Evolutionary conservation across 371 early-diverging fungal genomes (phyloP).

Genomic region (Coemansia sp.): DNA sequence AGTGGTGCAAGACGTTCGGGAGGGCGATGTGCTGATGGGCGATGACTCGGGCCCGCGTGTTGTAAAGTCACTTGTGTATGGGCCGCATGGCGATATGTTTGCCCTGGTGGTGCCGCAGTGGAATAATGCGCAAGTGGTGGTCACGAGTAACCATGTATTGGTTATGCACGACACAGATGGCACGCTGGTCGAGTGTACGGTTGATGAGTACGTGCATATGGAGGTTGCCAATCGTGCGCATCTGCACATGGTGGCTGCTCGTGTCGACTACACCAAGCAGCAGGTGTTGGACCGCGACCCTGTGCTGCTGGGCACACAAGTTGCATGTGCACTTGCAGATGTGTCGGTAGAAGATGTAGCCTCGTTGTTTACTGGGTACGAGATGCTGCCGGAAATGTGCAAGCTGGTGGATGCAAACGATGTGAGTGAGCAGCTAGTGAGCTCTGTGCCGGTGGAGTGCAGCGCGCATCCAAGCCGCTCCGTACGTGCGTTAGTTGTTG

Average conservation of each 20-base stretch:
- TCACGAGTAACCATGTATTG: conserved; percentile 57
- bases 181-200: conserved; percentile 43
- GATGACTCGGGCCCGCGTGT: conserved; percentile 54
- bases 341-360: background rate
- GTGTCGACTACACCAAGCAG: conserved; percentile 4
- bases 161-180: conserved; percentile 28
- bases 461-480: conserved; percentile 9
- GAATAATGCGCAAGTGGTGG: conserved; percentile 25
- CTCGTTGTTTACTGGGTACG: background rate
- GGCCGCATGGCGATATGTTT: conserved; percentile 42
- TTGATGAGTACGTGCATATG: conserved; percentile 33
- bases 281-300: conserved; percentile 10
- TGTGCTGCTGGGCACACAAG: background rate
- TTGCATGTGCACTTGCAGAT: background rate
- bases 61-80: conserved; percentile 43
- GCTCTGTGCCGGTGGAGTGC: conserved; percentile 1
- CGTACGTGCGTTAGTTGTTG: conserved; percentile 21
- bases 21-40: conserved; percentile 55
- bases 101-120: conserved; percentile 38
- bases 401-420: background rate
- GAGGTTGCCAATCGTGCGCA: background rate
- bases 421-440: background rate
- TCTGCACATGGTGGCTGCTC: conserved; percentile 16
- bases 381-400: background rate
- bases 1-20: conserved; percentile 44